Percentiles rank a stretch among this genome's conserved stretches.
Conservation (phyloP, 164 flowering plant genomes). For the Liquidambar formosana region DNA sequence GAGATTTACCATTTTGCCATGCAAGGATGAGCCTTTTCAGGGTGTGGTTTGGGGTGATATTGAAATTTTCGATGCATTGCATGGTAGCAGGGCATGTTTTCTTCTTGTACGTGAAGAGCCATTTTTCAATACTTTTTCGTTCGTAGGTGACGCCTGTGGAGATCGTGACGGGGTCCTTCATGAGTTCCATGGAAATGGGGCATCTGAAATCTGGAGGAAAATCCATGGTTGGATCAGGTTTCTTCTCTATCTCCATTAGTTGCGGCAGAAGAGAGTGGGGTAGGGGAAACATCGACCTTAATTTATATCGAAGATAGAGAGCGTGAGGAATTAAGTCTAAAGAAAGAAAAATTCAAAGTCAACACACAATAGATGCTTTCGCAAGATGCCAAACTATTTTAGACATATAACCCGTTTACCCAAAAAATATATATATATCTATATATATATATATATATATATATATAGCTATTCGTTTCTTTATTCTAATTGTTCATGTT, state of each 20-base stretch:
- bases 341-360: slow-evolving; percentile 19
- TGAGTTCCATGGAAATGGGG: slow-evolving; percentile 78
- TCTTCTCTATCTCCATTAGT: slow-evolving; percentile 8
- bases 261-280: background rate
- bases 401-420: background rate
- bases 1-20: slow-evolving; percentile 29
- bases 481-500: background rate
- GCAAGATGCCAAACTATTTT: slow-evolving; percentile 8
- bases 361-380: slow-evolving; percentile 16
- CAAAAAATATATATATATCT: too few species aligned
- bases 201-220: slow-evolving; percentile 59
- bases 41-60: slow-evolving; percentile 68
- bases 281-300: too few species aligned
- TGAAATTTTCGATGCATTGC: slow-evolving; percentile 38
- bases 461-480: too few species aligned
- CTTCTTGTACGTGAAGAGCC: slow-evolving; percentile 62
- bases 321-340: slow-evolving; percentile 10
- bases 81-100: slow-evolving; percentile 72
- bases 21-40: slow-evolving; percentile 58
- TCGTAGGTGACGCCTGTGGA: slow-evolving; percentile 76
- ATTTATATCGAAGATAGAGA: too few species aligned
- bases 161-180: slow-evolving; percentile 70
- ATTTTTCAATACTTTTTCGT: slow-evolving; percentile 53
- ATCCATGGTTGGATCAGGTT: slow-evolving; percentile 27
- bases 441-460: too few species aligned